Base-by-base conservation (phyloP, 441 rosid species). In the Pelargonium australe region DNA sequence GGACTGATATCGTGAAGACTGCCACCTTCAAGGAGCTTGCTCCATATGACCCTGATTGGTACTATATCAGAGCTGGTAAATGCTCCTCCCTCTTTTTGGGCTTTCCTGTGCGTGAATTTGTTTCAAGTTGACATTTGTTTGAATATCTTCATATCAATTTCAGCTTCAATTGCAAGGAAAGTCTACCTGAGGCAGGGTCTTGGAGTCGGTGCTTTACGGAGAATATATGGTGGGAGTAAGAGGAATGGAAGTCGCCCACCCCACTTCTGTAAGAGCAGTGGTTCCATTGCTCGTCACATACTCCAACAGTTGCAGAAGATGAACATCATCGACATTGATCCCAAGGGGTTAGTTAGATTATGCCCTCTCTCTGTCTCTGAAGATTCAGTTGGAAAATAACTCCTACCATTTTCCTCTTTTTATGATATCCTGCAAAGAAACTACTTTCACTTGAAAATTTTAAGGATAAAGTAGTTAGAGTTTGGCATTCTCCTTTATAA, bases 1-100 rank as follows among this genome's bases (percentile, higher is more conserved):
- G 95, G 97, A 87, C 91, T 28, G 97, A 91, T 70, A 87, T 91
- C 51, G 97, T 91, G 76, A 91, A 91, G 84, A 91, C 97, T 0
- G 97, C 85, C 7, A 80, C 72, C 97, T 96, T 16, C 89, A 89
- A 23, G 25, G 25, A 23, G 25, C 25, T 23, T 23, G 25, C 25
- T 23, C 25, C 25, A 23, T 23, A 23, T 78, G 97, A 91, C 45
- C 93, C 87, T 1, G 96, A 91, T 31, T 91, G 96, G 97, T 91
- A 91, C 76, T 91, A 74, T 78, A 77, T 91, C 71, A 79, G 97
- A 77, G 92, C 94, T 37, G 97, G 97, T 91, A 63, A 23, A 23
- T 23, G 25, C 25, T 23, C 25, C 25, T 23, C 25, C 25, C 25
- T 23, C 25, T 23, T 44, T 44, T 44, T 1, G 7, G 49, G 12